Evolutionary conservation across 257 asterid species (phyloP), one percentile per base, ranked within the genome.

Genomic region (Pogostemon cablin): DNA sequence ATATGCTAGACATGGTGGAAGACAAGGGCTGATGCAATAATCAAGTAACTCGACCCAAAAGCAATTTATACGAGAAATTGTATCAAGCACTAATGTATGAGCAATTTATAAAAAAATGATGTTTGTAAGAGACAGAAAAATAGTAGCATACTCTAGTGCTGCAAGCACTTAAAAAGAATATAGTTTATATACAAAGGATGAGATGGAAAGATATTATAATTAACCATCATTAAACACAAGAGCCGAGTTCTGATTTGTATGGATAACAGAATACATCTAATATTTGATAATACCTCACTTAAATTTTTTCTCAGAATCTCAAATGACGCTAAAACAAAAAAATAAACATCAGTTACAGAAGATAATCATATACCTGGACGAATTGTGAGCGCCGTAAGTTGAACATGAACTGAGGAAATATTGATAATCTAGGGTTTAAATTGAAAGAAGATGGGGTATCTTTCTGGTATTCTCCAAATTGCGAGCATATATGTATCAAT

Each of bases 371-470:
- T 80, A 91, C 99, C 96, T 91, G 99, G 80, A 95, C 91, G 68
- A 95, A 95, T 71, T 95, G 99, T 53, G 99, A 95, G 68, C 98
- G 93, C 68, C 96, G 89, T 77, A 95, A 79, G 83, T 95, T 79
- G 85, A 91, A 95, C 69, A 95, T 84, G 82, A 91, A 95, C 90
- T 89, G 99, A 50, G 98, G 99, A 77, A 91, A 91, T 86, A 95
- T 95, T 6, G 98, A 91, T 70, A 95, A 78, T 77, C 96, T 82
- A 70, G 96, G 93, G 67, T 98, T 91, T 77, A 95, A 81, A 77
- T 82, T 84, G 72, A 95, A 95, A 73, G 99, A 91, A 68, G 98
- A 81, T 68, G 99, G 98, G 74, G 77, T 85, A 59, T 91, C 98
- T 81, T 95, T 91, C 82, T 91, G 99, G 85, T 87, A 95, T 77